A percentile compares a stretch with the other conserved stretches of the same genome.
Conservation (phyloP, 2,329 filamentous ascomycete genomes). For the Ceratocystis cubensis region DNA sequence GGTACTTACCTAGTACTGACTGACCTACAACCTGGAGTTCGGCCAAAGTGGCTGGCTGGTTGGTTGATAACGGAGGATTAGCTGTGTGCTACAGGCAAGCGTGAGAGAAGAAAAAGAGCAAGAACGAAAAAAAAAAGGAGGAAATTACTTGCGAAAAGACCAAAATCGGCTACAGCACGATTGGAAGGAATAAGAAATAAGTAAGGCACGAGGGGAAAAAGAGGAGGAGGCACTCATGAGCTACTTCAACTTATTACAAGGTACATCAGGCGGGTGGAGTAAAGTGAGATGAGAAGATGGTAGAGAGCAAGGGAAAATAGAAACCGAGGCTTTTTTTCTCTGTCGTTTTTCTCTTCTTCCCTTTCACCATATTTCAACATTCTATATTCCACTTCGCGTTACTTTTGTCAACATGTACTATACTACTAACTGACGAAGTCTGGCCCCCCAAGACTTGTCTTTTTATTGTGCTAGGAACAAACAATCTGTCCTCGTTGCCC, state of each 20-base stretch:
- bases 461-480: too few relatives aligned
- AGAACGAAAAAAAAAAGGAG: constrained; percentile 13
- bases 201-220: neutral
- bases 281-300: neutral
- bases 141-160: constrained; percentile 11
- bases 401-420: too few relatives aligned
- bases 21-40: neutral
- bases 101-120: neutral
- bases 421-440: too few relatives aligned
- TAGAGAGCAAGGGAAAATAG: neutral
- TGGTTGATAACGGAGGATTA: neutral
- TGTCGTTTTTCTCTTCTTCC: neutral
- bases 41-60: neutral
- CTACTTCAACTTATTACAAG: neutral
- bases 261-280: neutral
- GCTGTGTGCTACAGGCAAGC: neutral
- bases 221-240: neutral
- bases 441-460: neutral
- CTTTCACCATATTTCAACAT: neutral
- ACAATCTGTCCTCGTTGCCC: constrained; percentile 7
- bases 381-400: neutral
- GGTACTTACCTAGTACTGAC: neutral
- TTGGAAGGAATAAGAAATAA: neutral
- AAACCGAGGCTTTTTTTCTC: neutral
- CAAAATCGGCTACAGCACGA: neutral